These are phyloP conservation scores for Auricularia heimuer DNA, from an alignment of 768 basidiomycete genomes.

Conservation along the genomic window DNA sequence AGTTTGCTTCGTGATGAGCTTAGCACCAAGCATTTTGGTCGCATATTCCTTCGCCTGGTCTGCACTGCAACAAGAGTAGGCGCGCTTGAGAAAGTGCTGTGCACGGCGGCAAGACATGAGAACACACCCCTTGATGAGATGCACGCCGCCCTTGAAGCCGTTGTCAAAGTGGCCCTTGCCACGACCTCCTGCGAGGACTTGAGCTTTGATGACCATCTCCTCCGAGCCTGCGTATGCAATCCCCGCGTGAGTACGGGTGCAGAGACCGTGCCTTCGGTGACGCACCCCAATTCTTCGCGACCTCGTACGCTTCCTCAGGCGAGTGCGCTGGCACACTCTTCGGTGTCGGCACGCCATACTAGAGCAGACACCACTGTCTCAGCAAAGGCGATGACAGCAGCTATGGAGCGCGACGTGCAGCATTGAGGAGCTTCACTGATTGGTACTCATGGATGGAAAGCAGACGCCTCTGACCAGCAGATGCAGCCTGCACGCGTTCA, in stretches of 20 bases:
- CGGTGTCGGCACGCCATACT: slow-evolving; percentile 96
- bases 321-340: slow-evolving; percentile 82
- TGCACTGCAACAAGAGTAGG: slow-evolving; percentile 41
- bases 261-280: slow-evolving; percentile 9
- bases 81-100: slow-evolving; percentile 2
- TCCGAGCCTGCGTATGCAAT: slow-evolving; percentile 41
- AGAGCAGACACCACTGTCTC: not conserved
- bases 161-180: slow-evolving; percentile 96
- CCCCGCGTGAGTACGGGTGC: slow-evolving; percentile 1
- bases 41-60: slow-evolving; percentile 83
- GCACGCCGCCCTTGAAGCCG: slow-evolving; percentile 96
- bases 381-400: not conserved
- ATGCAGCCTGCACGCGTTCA: slow-evolving; percentile 38
- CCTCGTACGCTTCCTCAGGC: slow-evolving; percentile 79
- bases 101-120: slow-evolving; percentile 2
- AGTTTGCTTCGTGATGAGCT: slow-evolving; percentile 98
- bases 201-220: slow-evolving; percentile 93
- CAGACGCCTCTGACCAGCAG: slow-evolving; percentile 79
- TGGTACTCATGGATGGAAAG: slow-evolving; percentile 98
- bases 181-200: slow-evolving; percentile 96
- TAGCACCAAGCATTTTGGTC: slow-evolving; percentile 85
- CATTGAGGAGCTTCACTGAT: slow-evolving; percentile 88
- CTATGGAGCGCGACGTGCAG: slow-evolving; percentile 39
- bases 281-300: slow-evolving; percentile 82
- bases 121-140: slow-evolving; percentile 75